phyloP scores from a whole-genome alignment of 495 filamentous ascomycete genomes.

The Penicillium verhagenii region DNA sequence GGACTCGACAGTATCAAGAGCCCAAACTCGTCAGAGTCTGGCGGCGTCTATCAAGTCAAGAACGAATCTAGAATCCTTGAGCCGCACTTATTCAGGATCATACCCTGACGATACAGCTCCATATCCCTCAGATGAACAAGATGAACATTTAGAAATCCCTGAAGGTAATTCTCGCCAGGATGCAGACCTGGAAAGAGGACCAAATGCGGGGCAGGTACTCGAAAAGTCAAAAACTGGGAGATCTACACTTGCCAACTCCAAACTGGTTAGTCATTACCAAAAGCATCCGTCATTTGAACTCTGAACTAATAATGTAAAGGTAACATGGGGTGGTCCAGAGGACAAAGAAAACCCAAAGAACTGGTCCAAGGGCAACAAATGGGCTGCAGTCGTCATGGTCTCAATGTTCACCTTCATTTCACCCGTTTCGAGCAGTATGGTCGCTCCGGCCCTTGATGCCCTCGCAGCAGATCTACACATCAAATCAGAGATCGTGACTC shows the following conservation, averaged over 20 bases:
- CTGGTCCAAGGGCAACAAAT: conserved; percentile 57
- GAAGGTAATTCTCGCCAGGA: neutral
- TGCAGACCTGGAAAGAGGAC: neutral
- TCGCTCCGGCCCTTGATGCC: conserved; percentile 61
- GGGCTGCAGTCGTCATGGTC: conserved; percentile 57
- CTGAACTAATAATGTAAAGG: conserved; percentile 13
- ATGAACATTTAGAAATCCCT: neutral
- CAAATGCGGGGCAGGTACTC: neutral
- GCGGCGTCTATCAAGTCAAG: neutral
- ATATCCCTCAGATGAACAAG: neutral
- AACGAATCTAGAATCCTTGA: neutral
- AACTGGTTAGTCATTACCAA: neutral
- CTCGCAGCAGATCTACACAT: conserved; percentile 63
- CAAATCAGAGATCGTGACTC: conserved; percentile 49
- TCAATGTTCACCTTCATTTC: conserved; percentile 72
- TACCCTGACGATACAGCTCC: neutral
- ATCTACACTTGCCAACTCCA: neutral
- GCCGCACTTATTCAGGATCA: neutral
- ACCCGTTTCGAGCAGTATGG: conserved; percentile 68
- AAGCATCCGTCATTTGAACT: neutral
- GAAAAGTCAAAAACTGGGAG: conserved; percentile 2
- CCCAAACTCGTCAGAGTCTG: neutral
- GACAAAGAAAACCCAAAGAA: conserved; percentile 61
- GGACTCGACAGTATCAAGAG: neutral
- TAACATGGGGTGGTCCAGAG: conserved; percentile 55